These are phyloP conservation scores for Macrophomina pseudophaseolina DNA, from an alignment of 2,329 filamentous ascomycete species.

Conservation along the genomic window DNA sequence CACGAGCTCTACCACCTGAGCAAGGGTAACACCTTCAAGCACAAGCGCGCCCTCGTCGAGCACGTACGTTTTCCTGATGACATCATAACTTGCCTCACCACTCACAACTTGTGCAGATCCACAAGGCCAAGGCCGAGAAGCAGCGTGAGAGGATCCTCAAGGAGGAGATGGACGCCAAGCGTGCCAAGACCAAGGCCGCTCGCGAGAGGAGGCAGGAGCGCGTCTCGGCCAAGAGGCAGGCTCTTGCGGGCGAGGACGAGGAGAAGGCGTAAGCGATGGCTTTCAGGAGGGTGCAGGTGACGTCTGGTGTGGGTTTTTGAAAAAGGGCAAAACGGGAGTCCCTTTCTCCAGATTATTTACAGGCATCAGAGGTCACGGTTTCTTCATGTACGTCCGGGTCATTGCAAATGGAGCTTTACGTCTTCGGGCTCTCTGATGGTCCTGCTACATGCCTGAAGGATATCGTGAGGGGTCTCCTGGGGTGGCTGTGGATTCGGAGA, in stretches of 20 bases:
- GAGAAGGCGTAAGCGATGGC: slow-evolving; percentile 43
- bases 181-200: slow-evolving; percentile 99
- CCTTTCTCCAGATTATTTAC: slow-evolving; percentile 40
- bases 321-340: slow-evolving; percentile 41
- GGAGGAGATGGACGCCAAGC: slow-evolving; percentile 99
- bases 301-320: slow-evolving; percentile 48
- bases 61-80: slow-evolving; percentile 75
- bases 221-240: slow-evolving; percentile 86
- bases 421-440: slow-evolving; percentile 23
- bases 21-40: slow-evolving; percentile 99
- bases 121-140: slow-evolving; percentile 99
- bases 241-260: slow-evolving; percentile 74
- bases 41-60: slow-evolving; percentile 99
- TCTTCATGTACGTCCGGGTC: slow-evolving; percentile 51
- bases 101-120: slow-evolving; percentile 70
- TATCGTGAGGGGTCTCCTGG: slow-evolving; percentile 20
- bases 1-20: slow-evolving; percentile 99
- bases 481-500: slow-evolving; percentile 11
- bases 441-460: slow-evolving; percentile 14
- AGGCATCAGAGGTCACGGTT: slow-evolving; percentile 49
- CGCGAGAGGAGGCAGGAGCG: slow-evolving; percentile 98
- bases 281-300: slow-evolving; percentile 40
- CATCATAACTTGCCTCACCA: slow-evolving; percentile 41
- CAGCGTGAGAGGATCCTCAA: slow-evolving; percentile 92
- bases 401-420: slow-evolving; percentile 36